Evolutionary conservation across 1,284 basidiomycete species (phyloP).

Genomic region (Boletus sp.): DNA sequence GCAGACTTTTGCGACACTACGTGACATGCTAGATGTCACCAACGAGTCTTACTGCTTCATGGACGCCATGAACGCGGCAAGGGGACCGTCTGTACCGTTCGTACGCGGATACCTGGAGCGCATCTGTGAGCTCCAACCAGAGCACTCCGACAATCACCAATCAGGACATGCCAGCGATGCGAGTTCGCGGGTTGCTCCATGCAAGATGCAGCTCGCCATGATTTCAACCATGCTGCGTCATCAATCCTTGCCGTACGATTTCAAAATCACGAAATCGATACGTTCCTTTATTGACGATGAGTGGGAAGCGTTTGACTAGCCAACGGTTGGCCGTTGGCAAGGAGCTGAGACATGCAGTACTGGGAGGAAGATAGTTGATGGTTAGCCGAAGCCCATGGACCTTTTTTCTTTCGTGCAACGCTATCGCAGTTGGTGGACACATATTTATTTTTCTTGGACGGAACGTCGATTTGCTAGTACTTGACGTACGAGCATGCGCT

Average conservation of each 20-base stretch:
- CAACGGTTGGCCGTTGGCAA: constrained; percentile 49
- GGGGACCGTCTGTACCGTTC: constrained; percentile 65
- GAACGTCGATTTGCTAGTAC: no score
- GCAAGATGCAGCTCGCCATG: constrained; percentile 50
- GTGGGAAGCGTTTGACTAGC: constrained; percentile 42
- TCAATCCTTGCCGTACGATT: constrained; percentile 50
- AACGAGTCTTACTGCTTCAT: constrained; percentile 59
- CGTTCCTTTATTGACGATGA: constrained; percentile 46
- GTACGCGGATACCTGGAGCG: constrained; percentile 61
- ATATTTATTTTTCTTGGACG: background rate
- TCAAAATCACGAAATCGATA: constrained; percentile 45
- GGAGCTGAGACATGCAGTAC: constrained; percentile 53
- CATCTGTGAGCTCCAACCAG: constrained; percentile 53
- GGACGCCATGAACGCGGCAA: constrained; percentile 43
- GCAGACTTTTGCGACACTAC: constrained; percentile 47
- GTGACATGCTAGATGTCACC: constrained; percentile 53
- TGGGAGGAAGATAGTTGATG: no score
- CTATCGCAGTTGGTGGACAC: background rate
- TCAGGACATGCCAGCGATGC: constrained; percentile 42
- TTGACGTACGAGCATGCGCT: background rate
- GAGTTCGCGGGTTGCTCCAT: constrained; percentile 43
- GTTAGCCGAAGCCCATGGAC: no score
- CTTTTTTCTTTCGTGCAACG: background rate
- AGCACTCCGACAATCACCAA: constrained; percentile 33
- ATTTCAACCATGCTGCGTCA: constrained; percentile 54